Conservation (phyloP, 2,329 filamentous ascomycete species). For the Orbilia javanica region DNA sequence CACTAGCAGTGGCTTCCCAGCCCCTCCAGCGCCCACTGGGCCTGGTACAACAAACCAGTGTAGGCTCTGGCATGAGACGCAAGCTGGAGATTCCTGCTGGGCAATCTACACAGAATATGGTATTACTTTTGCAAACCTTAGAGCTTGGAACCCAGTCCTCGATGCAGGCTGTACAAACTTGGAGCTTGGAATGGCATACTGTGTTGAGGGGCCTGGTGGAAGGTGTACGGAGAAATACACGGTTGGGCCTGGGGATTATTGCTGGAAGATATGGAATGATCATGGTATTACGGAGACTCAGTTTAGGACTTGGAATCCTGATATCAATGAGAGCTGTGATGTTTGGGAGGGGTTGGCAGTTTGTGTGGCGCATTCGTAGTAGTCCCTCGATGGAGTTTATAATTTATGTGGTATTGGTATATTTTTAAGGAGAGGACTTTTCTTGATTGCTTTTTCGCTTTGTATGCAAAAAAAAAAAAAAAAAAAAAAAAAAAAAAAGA, state of each 20-base stretch:
- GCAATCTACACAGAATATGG: background rate
- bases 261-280: constrained; percentile 35
- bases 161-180: constrained; percentile 16
- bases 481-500: too few relatives aligned
- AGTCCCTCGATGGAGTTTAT: too few relatives aligned
- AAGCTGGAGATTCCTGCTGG: background rate
- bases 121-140: constrained; percentile 6
- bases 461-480: too few relatives aligned
- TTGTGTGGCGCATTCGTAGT: constrained; percentile 12
- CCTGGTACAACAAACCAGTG: constrained; percentile 7
- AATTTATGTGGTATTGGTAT: too few relatives aligned
- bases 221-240: constrained; percentile 22
- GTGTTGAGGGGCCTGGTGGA: constrained; percentile 8
- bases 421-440: too few relatives aligned
- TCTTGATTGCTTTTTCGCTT: too few relatives aligned
- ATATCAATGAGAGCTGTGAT: constrained; percentile 9
- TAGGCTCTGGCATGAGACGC: constrained; percentile 14
- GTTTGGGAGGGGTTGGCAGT: constrained; percentile 10
- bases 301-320: constrained; percentile 11
- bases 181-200: constrained; percentile 11
- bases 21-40: constrained; percentile 3
- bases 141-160: constrained; percentile 10
- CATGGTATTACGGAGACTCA: constrained; percentile 17
- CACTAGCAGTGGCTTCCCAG: constrained; percentile 1
- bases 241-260: constrained; percentile 12